phyloP scores from a whole-genome alignment of 2,329 filamentous ascomycete species.

The Aspergillus thermomutatus region DNA sequence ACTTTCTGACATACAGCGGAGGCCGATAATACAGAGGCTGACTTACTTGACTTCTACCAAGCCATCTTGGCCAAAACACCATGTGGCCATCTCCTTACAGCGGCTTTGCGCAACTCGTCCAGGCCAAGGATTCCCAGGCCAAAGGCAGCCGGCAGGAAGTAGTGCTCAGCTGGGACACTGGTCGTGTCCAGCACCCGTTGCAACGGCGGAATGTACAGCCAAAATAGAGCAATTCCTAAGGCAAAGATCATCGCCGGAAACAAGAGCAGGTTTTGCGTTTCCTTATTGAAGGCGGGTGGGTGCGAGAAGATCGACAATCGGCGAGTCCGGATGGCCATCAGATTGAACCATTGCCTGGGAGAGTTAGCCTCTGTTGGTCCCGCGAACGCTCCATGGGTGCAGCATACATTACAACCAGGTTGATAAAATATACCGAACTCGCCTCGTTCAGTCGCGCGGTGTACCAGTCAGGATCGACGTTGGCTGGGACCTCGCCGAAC shows the following conservation, averaged over 20 bases:
- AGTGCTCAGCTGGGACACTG: slow-evolving; percentile 66
- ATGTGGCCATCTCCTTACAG: slow-evolving; percentile 57
- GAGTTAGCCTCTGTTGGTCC: slow-evolving; percentile 6
- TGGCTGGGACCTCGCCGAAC: slow-evolving; percentile 55
- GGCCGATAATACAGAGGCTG: not conserved
- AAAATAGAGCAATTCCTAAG: slow-evolving; percentile 66
- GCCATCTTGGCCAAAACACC: slow-evolving; percentile 59
- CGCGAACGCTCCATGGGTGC: not conserved
- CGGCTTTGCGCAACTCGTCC: slow-evolving; percentile 65
- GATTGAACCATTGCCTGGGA: slow-evolving; percentile 66
- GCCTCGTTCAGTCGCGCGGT: slow-evolving; percentile 58
- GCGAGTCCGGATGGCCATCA: slow-evolving; percentile 66
- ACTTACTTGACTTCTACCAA: slow-evolving; percentile 50
- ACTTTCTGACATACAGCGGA: not conserved
- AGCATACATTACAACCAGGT: slow-evolving; percentile 70
- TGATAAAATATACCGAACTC: slow-evolving; percentile 75
- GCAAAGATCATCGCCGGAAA: slow-evolving; percentile 70
- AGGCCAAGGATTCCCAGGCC: slow-evolving; percentile 62
- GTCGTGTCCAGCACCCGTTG: slow-evolving; percentile 61
- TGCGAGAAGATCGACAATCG: slow-evolving; percentile 69
- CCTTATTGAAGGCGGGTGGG: slow-evolving; percentile 62
- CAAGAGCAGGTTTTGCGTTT: slow-evolving; percentile 64
- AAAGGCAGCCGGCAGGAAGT: slow-evolving; percentile 73
- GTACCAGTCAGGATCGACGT: slow-evolving; percentile 54
- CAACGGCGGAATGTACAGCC: slow-evolving; percentile 64